These are phyloP conservation scores for Castanea sativa DNA, from an alignment of 306 rosid genomes.

Conservation along the genomic window DNA sequence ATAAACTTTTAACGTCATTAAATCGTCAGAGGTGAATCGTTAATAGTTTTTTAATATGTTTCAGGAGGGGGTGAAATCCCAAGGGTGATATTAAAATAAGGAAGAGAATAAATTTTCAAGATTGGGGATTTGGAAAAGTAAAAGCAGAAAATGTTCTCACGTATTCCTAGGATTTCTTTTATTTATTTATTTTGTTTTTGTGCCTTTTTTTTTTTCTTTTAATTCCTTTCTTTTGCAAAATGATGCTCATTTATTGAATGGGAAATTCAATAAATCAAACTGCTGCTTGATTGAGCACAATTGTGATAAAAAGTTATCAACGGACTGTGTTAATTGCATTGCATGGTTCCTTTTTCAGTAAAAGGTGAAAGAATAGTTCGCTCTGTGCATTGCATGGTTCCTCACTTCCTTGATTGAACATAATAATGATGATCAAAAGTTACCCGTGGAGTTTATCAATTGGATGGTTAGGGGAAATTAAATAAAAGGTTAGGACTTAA, in stretches of 20 bases:
- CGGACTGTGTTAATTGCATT: too few relatives aligned
- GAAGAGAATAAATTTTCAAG: neutral
- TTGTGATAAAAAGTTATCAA: too few relatives aligned
- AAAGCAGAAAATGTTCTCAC: conserved; percentile 38
- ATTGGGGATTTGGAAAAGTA: conserved; percentile 30
- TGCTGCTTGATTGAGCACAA: too few relatives aligned
- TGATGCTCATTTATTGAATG: neutral
- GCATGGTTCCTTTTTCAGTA: too few relatives aligned
- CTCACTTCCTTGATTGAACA: too few relatives aligned
- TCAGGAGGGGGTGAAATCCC: neutral
- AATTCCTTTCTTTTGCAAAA: neutral
- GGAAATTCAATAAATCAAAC: neutral
- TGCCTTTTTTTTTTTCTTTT: neutral
- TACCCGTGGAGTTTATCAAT: too few relatives aligned
- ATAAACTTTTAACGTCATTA: neutral
- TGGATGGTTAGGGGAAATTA: too few relatives aligned
- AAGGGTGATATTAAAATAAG: neutral
- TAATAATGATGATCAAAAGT: too few relatives aligned
- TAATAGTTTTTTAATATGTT: neutral
- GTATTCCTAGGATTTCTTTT: conserved; percentile 13
- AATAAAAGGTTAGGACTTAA: too few relatives aligned
- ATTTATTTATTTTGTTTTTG: too few relatives aligned
- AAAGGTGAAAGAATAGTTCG: too few relatives aligned
- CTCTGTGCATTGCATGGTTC: too few relatives aligned
- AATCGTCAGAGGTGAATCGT: neutral